Conservation (phyloP, 768 basidiomycete genomes). For the Cubamyces sp. region DNA sequence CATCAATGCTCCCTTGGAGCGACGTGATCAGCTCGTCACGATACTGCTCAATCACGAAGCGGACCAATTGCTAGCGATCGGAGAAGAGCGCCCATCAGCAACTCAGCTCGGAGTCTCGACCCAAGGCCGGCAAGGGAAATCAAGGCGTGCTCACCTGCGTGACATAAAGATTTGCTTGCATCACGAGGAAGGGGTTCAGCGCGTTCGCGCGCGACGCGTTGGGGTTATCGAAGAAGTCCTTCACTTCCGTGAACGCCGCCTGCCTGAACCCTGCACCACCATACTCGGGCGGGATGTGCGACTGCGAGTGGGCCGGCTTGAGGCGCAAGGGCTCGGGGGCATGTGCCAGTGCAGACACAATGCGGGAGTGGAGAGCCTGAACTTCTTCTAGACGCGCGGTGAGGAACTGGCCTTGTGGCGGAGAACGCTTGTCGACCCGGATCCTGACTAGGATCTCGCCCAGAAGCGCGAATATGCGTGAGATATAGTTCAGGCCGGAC, state of each 20-base stretch:
- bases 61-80: slow-evolving; percentile 77
- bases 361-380: slow-evolving; percentile 75
- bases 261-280: slow-evolving; percentile 76
- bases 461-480: slow-evolving; percentile 82
- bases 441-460: slow-evolving; percentile 88
- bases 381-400: slow-evolving; percentile 86
- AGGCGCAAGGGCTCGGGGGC: slow-evolving; percentile 77
- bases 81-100: slow-evolving; percentile 8
- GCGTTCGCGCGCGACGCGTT: slow-evolving; percentile 85
- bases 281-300: slow-evolving; percentile 59
- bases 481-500: slow-evolving; percentile 85
- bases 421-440: slow-evolving; percentile 84
- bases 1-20: slow-evolving; percentile 67
- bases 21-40: slow-evolving; percentile 80
- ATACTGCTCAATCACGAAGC: slow-evolving; percentile 92
- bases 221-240: slow-evolving; percentile 91
- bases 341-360: slow-evolving; percentile 73
- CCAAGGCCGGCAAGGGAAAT: not conserved
- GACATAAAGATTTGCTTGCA: slow-evolving; percentile 91
- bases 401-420: slow-evolving; percentile 83
- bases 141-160: slow-evolving; percentile 67
- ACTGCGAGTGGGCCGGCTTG: slow-evolving; percentile 56
- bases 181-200: slow-evolving; percentile 86
- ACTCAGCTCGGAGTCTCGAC: slow-evolving; percentile 7
- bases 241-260: slow-evolving; percentile 85